These are phyloP conservation scores for Acanthamoeba royreba DNA, from an alignment of 208 protist genomes.

Conservation along the genomic window DNA sequence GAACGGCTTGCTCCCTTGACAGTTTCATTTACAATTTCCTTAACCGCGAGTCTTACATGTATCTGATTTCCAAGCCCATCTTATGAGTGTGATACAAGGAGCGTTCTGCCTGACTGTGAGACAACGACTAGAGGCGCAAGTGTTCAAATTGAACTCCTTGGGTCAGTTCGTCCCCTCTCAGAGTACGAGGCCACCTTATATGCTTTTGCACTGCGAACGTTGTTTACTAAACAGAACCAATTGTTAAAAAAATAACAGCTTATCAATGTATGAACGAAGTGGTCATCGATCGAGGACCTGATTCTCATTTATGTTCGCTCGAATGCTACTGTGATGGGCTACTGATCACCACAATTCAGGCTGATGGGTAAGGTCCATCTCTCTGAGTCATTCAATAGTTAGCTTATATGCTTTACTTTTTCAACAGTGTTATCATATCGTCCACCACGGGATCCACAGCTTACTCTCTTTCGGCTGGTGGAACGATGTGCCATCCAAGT, in stretches of 20 bases:
- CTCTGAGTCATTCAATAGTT: not conserved
- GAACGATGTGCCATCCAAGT: constrained; percentile 82
- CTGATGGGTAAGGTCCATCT: constrained; percentile 59
- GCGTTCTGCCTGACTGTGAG: not conserved
- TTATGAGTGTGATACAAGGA: not conserved
- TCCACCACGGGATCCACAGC: constrained; percentile 87
- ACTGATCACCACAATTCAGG: constrained; percentile 77
- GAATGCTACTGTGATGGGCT: constrained; percentile 72
- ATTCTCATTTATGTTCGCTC: constrained; percentile 69
- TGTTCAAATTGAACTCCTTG: not conserved
- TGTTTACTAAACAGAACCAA: too few species aligned
- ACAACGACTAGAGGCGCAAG: not conserved
- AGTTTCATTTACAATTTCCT: too few species aligned
- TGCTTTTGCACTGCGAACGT: too few species aligned
- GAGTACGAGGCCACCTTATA: not conserved
- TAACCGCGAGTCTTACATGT: too few species aligned
- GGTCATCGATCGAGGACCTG: constrained; percentile 77
- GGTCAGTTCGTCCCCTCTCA: not conserved
- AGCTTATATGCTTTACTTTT: not conserved
- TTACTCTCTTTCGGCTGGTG: constrained; percentile 82
- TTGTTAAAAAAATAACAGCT: too few species aligned
- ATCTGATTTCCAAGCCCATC: not conserved
- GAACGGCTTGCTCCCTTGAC: too few species aligned
- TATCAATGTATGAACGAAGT: constrained; percentile 76
- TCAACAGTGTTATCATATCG: constrained; percentile 82